phyloP scores from a whole-genome alignment of 2,329 filamentous ascomycete genomes.

The Lasiodiplodia theobromae region DNA sequence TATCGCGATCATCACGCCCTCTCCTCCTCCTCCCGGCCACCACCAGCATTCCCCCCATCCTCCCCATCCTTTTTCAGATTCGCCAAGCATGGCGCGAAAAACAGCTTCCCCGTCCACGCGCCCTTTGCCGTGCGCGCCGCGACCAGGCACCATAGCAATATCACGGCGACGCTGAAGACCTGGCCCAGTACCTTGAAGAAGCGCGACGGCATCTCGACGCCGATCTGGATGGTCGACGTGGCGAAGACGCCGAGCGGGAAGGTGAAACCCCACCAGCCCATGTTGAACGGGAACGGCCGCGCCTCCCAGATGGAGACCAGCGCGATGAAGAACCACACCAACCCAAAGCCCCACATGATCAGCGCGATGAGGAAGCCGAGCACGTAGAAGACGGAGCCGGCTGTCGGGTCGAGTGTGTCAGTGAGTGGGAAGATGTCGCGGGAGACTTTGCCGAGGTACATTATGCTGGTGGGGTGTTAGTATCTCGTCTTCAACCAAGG shows the following conservation, averaged over 20 bases:
- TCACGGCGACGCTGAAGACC: slow-evolving; percentile 57
- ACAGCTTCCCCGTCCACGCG: slow-evolving; percentile 54
- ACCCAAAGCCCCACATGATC: slow-evolving; percentile 61
- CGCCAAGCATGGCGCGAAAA: slow-evolving; percentile 58
- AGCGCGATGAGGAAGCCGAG: slow-evolving; percentile 58
- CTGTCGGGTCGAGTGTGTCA: slow-evolving; percentile 40
- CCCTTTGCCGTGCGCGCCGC: slow-evolving; percentile 54
- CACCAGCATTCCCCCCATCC: not conserved
- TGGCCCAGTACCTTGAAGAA: slow-evolving; percentile 58
- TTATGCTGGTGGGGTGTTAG: slow-evolving; percentile 30
- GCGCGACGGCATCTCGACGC: slow-evolving; percentile 55
- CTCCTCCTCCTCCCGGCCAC: not conserved
- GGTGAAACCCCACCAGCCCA: slow-evolving; percentile 66
- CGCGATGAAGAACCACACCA: slow-evolving; percentile 60
- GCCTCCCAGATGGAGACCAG: slow-evolving; percentile 49
- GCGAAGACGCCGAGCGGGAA: slow-evolving; percentile 63
- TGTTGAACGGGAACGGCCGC: slow-evolving; percentile 59
- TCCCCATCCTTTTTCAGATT: slow-evolving; percentile 29
- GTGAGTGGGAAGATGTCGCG: slow-evolving; percentile 46
- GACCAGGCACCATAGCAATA: slow-evolving; percentile 60
- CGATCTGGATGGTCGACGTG: slow-evolving; percentile 50
- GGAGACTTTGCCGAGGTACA: slow-evolving; percentile 55
- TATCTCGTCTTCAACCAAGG: not conserved
- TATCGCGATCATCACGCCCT: not conserved
- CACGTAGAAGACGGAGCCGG: slow-evolving; percentile 62